Conservation (phyloP, 73 alveolate species). For the Breviolum minutum region DNA sequence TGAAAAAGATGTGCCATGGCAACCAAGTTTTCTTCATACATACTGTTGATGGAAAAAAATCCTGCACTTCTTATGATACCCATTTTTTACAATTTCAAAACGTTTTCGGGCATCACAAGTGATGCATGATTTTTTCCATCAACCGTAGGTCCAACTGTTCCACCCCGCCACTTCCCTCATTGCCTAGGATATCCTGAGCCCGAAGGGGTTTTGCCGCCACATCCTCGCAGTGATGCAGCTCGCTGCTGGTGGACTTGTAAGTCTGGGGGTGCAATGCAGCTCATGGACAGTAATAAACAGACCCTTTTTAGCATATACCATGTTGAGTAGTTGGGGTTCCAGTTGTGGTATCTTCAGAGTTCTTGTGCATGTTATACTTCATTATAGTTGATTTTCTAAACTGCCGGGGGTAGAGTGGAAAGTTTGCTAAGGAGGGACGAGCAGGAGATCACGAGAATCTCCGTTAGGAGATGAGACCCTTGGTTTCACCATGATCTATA, state of each 20-base stretch:
- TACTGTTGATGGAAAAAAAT: too few relatives aligned
- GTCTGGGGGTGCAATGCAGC: background rate
- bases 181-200: background rate
- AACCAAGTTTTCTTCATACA: background rate
- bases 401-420: too few relatives aligned
- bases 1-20: background rate
- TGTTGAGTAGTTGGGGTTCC: too few relatives aligned
- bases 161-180: background rate
- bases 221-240: constrained; percentile 21
- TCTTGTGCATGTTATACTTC: too few relatives aligned
- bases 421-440: too few relatives aligned
- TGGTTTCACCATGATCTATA: too few relatives aligned
- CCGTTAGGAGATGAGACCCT: too few relatives aligned
- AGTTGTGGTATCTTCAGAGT: too few relatives aligned
- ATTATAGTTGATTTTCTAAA: too few relatives aligned
- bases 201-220: background rate
- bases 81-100: background rate
- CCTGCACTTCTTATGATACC: background rate
- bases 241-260: background rate
- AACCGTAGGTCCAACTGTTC: background rate
- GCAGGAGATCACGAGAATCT: too few relatives aligned
- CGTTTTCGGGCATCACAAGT: background rate
- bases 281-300: background rate
- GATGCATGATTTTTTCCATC: background rate
- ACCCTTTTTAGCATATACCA: background rate